These are phyloP conservation scores for Chlamydomonas sphaeroides DNA, from an alignment of 139 green algal genomes.

Conservation along the genomic window DNA sequence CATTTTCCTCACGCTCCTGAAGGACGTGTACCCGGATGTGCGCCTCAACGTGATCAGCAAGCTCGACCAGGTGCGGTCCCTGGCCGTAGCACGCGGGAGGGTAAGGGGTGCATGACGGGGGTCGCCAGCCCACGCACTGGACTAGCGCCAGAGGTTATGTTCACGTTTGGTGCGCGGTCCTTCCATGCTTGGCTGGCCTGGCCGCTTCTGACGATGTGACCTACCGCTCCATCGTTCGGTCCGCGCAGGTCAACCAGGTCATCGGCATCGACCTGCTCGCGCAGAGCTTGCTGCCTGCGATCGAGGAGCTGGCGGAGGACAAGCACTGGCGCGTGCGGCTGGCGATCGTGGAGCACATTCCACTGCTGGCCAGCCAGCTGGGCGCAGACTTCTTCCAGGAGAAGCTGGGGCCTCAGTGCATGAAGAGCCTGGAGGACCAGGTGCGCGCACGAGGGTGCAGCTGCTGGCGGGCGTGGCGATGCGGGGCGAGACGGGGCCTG, in stretches of 20 bases:
- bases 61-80: slow-evolving; percentile 89
- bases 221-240: too few species aligned
- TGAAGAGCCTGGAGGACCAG: slow-evolving; percentile 95
- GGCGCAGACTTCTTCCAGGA: slow-evolving; percentile 85
- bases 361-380: slow-evolving; percentile 94
- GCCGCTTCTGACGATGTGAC: too few species aligned
- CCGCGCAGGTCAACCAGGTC: slow-evolving; percentile 82
- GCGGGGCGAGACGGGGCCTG: too few species aligned
- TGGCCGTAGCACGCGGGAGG: background rate
- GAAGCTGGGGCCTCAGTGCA: slow-evolving; percentile 94
- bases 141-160: too few species aligned
- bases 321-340: slow-evolving; percentile 98
- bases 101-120: too few species aligned
- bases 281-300: slow-evolving; percentile 94
- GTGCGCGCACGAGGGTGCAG: slow-evolving; percentile 34
- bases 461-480: background rate
- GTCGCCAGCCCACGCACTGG: too few species aligned
- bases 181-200: too few species aligned
- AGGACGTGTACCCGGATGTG: slow-evolving; percentile 96
- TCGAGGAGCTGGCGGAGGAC: slow-evolving; percentile 97
- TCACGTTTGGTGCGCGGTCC: too few species aligned
- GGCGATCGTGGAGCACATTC: slow-evolving; percentile 99
- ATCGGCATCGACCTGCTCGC: slow-evolving; percentile 95
- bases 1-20: slow-evolving; percentile 94
- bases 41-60: slow-evolving; percentile 98